These are phyloP conservation scores for Grosmannia penicillata DNA, from an alignment of 2,329 filamentous ascomycete genomes.

Conservation along the genomic window DNA sequence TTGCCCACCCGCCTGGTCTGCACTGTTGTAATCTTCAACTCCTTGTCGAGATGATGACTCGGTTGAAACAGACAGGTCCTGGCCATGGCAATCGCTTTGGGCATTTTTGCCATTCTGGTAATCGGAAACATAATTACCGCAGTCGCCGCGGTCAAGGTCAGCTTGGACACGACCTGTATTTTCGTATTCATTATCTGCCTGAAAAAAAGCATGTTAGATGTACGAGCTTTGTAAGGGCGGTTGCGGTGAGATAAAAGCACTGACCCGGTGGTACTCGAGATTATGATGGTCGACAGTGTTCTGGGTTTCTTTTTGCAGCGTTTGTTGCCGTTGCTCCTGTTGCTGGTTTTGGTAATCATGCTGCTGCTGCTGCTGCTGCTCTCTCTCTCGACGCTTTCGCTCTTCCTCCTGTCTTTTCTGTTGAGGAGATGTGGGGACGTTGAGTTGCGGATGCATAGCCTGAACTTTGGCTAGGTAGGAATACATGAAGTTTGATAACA, in stretches of 20 bases:
- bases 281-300: conserved; percentile 7
- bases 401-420: conserved; percentile 23
- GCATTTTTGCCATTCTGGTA: conserved; percentile 21
- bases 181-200: conserved; percentile 18
- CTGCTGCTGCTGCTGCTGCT: conserved; percentile 27
- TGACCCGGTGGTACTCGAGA: conserved; percentile 22
- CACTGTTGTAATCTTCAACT: not conserved
- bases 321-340: conserved; percentile 13
- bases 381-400: conserved; percentile 33
- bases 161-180: conserved; percentile 13
- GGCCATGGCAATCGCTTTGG: conserved; percentile 11
- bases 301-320: too few species aligned
- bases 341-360: conserved; percentile 14
- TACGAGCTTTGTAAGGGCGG: not conserved
- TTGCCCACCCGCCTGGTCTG: not conserved
- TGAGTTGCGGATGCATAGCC: conserved; percentile 94
- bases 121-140: conserved; percentile 18
- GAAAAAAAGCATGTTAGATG: not conserved
- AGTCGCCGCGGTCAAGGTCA: conserved; percentile 10
- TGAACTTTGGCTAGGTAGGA: conserved; percentile 97
- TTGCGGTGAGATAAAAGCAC: conserved; percentile 9
- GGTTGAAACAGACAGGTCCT: not conserved
- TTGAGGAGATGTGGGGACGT: conserved; percentile 67
- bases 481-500: conserved; percentile 99
- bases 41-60: not conserved